Conservation (phyloP, 306 rosid genomes). For the Quercus wislizeni region DNA sequence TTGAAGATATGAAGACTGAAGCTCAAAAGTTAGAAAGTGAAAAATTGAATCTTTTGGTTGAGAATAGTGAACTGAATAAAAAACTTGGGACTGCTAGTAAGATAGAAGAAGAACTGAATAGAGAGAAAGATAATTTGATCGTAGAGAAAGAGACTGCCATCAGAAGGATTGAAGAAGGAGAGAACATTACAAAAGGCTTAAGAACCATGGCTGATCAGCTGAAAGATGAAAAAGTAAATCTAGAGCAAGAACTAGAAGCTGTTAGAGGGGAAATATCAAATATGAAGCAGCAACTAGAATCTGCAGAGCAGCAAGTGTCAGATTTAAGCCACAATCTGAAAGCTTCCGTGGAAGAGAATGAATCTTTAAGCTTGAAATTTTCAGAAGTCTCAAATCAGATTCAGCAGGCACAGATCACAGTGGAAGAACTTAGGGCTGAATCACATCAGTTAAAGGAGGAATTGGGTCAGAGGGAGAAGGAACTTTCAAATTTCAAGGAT, state of each 20-base stretch:
- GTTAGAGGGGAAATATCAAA: constrained; percentile 39
- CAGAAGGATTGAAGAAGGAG: constrained; percentile 57
- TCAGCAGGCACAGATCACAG: constrained; percentile 44
- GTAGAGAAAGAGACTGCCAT: constrained; percentile 43
- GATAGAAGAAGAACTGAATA: constrained; percentile 49
- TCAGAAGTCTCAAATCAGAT: constrained; percentile 48
- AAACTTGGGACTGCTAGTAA: constrained; percentile 43
- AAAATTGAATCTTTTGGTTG: constrained; percentile 46
- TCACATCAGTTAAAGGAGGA: constrained; percentile 49
- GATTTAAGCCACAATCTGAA: constrained; percentile 40
- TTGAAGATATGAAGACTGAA: constrained; percentile 51
- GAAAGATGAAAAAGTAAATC: constrained; percentile 48
- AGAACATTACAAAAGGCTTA: constrained; percentile 41
- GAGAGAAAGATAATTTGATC: constrained; percentile 40
- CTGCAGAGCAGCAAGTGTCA: constrained; percentile 46
- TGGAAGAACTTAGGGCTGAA: constrained; percentile 50
- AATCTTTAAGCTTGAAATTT: constrained; percentile 48
- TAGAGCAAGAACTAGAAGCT: constrained; percentile 55
- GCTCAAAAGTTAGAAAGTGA: constrained; percentile 52
- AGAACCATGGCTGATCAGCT: constrained; percentile 45
- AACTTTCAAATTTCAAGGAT: constrained; percentile 52
- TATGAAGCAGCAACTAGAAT: constrained; percentile 56
- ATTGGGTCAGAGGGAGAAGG: constrained; percentile 45
- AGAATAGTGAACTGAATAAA: constrained; percentile 51
- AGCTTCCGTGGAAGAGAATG: constrained; percentile 58